Evolutionary conservation across 192 early-diverging fungal species (phyloP).

Genomic region (Dissophora globulifera): DNA sequence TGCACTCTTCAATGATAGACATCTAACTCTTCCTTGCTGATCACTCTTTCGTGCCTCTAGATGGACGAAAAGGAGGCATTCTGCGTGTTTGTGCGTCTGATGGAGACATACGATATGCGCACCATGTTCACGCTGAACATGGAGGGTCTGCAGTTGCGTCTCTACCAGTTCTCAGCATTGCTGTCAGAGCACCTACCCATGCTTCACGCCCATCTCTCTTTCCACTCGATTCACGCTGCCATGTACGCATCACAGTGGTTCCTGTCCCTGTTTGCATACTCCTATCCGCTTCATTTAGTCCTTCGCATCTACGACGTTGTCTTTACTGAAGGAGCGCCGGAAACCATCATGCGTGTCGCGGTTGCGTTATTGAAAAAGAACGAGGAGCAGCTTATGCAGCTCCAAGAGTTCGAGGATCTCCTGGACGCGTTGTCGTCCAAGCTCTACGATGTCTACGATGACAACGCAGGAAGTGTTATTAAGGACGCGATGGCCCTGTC

Average conservation of each 20-base stretch:
- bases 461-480: constrained; percentile 71
- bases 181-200: constrained; percentile 80
- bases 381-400: constrained; percentile 69
- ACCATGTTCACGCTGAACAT: constrained; percentile 94
- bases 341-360: constrained; percentile 88
- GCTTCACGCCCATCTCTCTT: constrained; percentile 79
- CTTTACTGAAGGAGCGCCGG: constrained; percentile 90
- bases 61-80: constrained; percentile 97
- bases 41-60: too few species aligned
- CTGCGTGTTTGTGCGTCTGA: constrained; percentile 92
- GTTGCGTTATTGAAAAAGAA: constrained; percentile 92
- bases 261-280: constrained; percentile 96
- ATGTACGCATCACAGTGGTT: constrained; percentile 99
- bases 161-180: constrained; percentile 88
- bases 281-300: constrained; percentile 90
- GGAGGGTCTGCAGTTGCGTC: constrained; percentile 90
- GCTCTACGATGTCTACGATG: constrained; percentile 82
- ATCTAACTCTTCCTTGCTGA: too few species aligned
- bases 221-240: constrained; percentile 76
- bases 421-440: constrained; percentile 86
- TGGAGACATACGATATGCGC: constrained; percentile 93
- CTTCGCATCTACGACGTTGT: constrained; percentile 93
- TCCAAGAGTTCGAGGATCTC: constrained; percentile 82
- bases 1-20: too few species aligned
- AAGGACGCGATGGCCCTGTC: constrained; percentile 81